Evolutionary conservation across 2,329 filamentous ascomycete species (phyloP), one percentile per base, ranked within the genome.

Genomic region (Colletotrichum navitas): DNA sequence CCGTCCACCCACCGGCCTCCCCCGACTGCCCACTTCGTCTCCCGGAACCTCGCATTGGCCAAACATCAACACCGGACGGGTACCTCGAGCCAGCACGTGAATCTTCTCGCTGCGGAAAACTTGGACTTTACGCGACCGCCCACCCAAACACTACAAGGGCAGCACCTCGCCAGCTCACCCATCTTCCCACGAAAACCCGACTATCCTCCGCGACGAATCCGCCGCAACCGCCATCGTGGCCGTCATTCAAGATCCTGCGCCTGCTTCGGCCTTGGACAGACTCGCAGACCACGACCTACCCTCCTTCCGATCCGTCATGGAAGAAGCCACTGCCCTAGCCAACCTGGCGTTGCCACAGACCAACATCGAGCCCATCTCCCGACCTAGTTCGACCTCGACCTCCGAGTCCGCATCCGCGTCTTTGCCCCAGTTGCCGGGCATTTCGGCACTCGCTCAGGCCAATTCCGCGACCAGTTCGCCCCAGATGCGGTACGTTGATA

Each of bases 381-480:
- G 84, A 74, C 85, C 85, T 29, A 84, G 82, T 75, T 86, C 86
- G 41, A 84, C 84, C 3, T 86, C 87, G 4, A 84, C 85, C 5
- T 62, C 59, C 29, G 59, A 62, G 49, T 62, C 59, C 5, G 59
- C 59, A 34, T 68, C 68, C 6, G 68, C 81, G 24, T 84, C 84
- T 21, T 77, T 83, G 68, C 80, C 82, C 21, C 85, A 88, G 52
- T 78, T 88, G 49, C 82, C 86, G 11, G 83, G 81, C 43, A 83
- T 88, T 41, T 81, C 84, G 16, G 80, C 84, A 4, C 79, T 88
- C 56, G 84, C 84, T 47, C 79, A 83, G 34, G 82, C 79, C 54
- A 81, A 79, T 73, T 80, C 80, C 36, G 78, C 81, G 24, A 79
- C 80, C 14, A 81, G 78, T 74, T 82, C 85, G 64, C 82, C 84